Base-by-base conservation (phyloP, 1,284 basidiomycete genomes). In the Ustilago sp. region DNA sequence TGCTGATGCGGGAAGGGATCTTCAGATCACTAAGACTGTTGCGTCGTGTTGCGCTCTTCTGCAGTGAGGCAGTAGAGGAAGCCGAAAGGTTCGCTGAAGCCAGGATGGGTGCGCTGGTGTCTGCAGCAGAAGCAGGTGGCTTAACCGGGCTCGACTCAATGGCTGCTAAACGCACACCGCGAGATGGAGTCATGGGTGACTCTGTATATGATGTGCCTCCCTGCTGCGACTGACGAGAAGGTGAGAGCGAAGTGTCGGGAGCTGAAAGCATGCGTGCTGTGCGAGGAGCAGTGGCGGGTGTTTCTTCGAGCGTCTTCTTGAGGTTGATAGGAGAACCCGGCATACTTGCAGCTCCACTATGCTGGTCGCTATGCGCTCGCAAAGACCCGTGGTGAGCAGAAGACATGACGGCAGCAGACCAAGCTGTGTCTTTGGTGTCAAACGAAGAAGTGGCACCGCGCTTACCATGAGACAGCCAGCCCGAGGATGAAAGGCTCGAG, bases 11-110 rank as follows among this genome's bases (percentile, higher is more conserved):
- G 38, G 62, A 65, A 0, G 80, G 80, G 15, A 82, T 82, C 62
- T 71, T 79, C 35, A 82, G 70, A 62, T 82, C 80, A 54, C 79
- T 63, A 13, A 80, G 65, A 48, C 77, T 79, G 64, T 80, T 80
- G 32, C 79, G 66, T 7, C 79, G 58, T 17, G 60, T 36, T 11
- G 62, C 48, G 31, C 50, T 52, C 28, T 59, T 61, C 19, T 59
- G 48, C 0, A 63, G 43, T 15, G 68, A 59, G 4, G 51, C 11
- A 15, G 59, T 43, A 2, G 57, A 34, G 9, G 65, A 35, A n/a
- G 52, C 9, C 4, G 50, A 15, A 35, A 48, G 32, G 47, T 28
- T 54, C 1, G 58, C 17, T 19, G 62, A 39, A 6, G 67, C 43
- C 17, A 58, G 15, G 12, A 53, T 34, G 4, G 59, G 15, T 6